phyloP scores from a whole-genome alignment of 305 asterid genomes.

The Fraxinus ornus region DNA sequence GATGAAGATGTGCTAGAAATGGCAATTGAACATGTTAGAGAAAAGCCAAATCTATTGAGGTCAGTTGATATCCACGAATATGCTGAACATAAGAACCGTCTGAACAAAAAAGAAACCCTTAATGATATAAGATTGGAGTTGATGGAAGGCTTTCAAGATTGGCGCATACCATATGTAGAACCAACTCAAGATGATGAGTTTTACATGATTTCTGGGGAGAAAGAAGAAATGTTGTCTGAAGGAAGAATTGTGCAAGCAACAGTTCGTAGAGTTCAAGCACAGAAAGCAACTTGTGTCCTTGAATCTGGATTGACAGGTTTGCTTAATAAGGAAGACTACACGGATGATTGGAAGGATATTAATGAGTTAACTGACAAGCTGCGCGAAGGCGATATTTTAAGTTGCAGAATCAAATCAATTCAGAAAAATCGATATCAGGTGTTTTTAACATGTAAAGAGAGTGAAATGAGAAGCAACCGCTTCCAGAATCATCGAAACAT shows the following conservation, averaged over 20 bases:
- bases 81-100: conserved; percentile 60
- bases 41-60: conserved; percentile 77
- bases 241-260: conserved; percentile 94
- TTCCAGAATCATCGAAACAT: conserved; percentile 41
- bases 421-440: conserved; percentile 86
- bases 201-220: conserved; percentile 87
- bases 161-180: conserved; percentile 66
- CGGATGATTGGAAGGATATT: conserved; percentile 84
- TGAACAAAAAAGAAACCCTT: conserved; percentile 76
- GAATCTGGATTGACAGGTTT: conserved; percentile 92
- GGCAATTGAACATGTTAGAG: conserved; percentile 95
- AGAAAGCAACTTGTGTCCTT: conserved; percentile 67
- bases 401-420: conserved; percentile 78
- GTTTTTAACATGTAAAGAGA: conserved; percentile 71
- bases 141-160: conserved; percentile 93
- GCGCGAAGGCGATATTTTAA: conserved; percentile 74
- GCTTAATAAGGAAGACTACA: conserved; percentile 73
- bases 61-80: conserved; percentile 65
- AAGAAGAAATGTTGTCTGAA: conserved; percentile 77
- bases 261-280: conserved; percentile 76
- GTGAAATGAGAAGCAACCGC: conserved; percentile 66
- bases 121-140: conserved; percentile 80
- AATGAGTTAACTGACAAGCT: conserved; percentile 74
- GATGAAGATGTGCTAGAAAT: conserved; percentile 89
- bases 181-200: conserved; percentile 90